phyloP scores from a whole-genome alignment of 176 grass and related monocot genomes.

The Otatea glauca region DNA sequence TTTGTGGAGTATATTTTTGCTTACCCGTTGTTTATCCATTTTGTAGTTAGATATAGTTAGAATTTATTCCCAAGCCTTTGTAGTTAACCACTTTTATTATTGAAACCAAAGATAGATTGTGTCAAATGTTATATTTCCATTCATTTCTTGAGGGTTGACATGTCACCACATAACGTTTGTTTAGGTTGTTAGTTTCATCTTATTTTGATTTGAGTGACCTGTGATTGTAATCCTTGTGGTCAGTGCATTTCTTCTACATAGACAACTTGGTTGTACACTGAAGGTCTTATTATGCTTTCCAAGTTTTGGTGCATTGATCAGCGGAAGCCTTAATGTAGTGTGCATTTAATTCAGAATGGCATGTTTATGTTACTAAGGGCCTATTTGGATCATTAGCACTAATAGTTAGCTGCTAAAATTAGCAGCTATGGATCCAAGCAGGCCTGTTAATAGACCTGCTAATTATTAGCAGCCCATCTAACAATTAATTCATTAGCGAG shows the following conservation, averaged over 20 bases:
- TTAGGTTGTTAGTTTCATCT: background rate
- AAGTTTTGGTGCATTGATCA: background rate
- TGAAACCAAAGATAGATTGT: background rate
- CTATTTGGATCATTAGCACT: too few relatives aligned
- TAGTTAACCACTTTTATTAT: background rate
- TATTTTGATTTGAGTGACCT: background rate
- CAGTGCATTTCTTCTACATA: background rate
- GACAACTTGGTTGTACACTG: background rate
- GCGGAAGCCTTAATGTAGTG: background rate
- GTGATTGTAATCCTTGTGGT: background rate
- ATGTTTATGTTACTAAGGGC: background rate
- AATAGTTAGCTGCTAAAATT: too few relatives aligned
- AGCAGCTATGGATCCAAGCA: too few relatives aligned
- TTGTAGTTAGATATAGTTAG: background rate
- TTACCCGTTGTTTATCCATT: background rate
- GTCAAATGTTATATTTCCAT: background rate
- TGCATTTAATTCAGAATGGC: background rate
- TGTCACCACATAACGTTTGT: background rate
- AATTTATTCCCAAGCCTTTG: background rate
- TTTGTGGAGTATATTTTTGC: background rate
- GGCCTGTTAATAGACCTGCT: too few relatives aligned
- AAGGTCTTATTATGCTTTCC: background rate
- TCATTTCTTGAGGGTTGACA: background rate
- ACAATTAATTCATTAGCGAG: too few relatives aligned
- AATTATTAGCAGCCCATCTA: too few relatives aligned